Evolutionary conservation across 2,329 filamentous ascomycete genomes (phyloP), one percentile per base, ranked within the genome.

Genomic region (Clarireedia homoeocarpa): DNA sequence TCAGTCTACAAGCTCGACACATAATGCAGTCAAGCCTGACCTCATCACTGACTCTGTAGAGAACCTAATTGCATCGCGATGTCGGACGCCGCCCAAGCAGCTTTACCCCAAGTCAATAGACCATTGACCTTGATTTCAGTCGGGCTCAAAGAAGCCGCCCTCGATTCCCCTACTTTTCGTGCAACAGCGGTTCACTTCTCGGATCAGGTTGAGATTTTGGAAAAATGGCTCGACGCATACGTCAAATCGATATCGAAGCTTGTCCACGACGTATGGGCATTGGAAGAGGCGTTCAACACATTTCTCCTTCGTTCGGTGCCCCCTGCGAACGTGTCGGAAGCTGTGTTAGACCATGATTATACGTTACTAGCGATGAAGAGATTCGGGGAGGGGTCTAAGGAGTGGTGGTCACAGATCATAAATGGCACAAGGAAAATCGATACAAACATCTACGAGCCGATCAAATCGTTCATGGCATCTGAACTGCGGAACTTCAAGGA

Each of bases 111-210:
- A 38, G 56, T 61, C 26, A 59, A 57, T 20, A 61, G 56, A 51
- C 59, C 66, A 3, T 53, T 69, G 51, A 68, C 60, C 49, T 61
- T 69, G 50, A 67, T 70, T 48, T 90, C 94, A 46, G 91, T 97
- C 38, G 85, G 85, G 23, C 80, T 97, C 65, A 94, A 92, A 74
- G 94, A 99, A 80, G 94, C 94, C 51, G 88, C 91, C 20, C 87
- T 97, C 74, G 94, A 99, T 73, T 96, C 91, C 40, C 94, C 94
- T 26, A 95, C 91, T 38, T 97, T 97, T 71, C 89, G 94, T 62
- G 89, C 91, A 48, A 89, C 89, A 23, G 83, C 89, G 44, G 75
- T 87, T 48, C 90, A 96, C 74, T 96, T 96, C 69, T 81, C 84
- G 61, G 94, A 97, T 62, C 92, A 99, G 74, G 83, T 96, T 66